Conservation (phyloP, 805 yeast species). For the Yarrowia sp. region DNA sequence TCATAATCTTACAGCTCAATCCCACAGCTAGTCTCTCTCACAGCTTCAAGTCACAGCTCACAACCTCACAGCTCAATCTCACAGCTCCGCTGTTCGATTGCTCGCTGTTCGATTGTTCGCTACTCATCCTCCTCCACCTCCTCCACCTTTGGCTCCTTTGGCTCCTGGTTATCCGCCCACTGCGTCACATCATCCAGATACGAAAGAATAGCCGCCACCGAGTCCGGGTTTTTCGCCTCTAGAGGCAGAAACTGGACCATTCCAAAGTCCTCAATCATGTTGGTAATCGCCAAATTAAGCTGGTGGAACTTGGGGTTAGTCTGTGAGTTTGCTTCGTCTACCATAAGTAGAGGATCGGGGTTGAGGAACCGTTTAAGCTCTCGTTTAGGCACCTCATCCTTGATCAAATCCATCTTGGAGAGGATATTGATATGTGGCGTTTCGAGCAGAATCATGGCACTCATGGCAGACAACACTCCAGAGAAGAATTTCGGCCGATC, state of each 20-base stretch:
- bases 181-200: slow-evolving; percentile 97
- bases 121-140: slow-evolving; percentile 58
- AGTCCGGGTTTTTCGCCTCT: slow-evolving; percentile 76
- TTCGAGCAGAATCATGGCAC: slow-evolving; percentile 94
- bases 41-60: no score
- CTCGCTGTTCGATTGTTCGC: neutral
- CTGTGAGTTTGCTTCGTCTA: slow-evolving; percentile 57
- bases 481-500: slow-evolving; percentile 92
- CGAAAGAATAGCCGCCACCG: slow-evolving; percentile 81
- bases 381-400: slow-evolving; percentile 75
- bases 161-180: slow-evolving; percentile 97
- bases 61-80: no score
- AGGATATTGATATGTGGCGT: slow-evolving; percentile 92
- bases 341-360: slow-evolving; percentile 85
- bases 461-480: slow-evolving; percentile 96
- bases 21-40: no score
- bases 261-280: slow-evolving; percentile 94
- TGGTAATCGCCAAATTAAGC: slow-evolving; percentile 82
- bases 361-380: slow-evolving; percentile 83
- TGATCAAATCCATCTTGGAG: slow-evolving; percentile 85
- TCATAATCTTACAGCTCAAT: no score
- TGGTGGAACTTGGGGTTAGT: slow-evolving; percentile 69
- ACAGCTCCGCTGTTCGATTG: neutral
- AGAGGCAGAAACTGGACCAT: slow-evolving; percentile 97
- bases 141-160: slow-evolving; percentile 86